A percentile compares a stretch with the other conserved stretches of the same genome.
These are phyloP conservation scores for Solanum etuberosum DNA, from an alignment of 257 asterid genomes.

Conservation along the genomic window DNA sequence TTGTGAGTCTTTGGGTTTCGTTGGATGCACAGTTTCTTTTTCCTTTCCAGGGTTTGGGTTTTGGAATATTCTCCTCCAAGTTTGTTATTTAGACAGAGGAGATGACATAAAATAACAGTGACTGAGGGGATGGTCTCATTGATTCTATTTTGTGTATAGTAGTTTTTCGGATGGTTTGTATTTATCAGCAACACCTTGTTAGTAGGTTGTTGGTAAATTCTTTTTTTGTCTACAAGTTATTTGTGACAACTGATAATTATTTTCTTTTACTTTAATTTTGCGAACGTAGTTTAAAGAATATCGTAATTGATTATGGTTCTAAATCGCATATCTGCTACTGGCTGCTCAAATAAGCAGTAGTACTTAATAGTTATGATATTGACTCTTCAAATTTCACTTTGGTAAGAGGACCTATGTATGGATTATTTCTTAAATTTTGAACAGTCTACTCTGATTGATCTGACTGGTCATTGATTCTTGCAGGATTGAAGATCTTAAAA, in stretches of 20 bases:
- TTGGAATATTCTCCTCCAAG: not conserved
- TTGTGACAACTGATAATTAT: not conserved
- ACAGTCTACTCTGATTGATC: not conserved
- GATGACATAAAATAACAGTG: not conserved
- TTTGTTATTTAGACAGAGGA: not conserved
- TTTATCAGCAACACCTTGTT: not conserved
- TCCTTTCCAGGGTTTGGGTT: not conserved
- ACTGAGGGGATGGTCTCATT: not conserved
- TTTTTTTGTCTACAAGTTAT: not conserved
- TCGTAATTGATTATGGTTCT: not conserved
- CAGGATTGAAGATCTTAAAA: conserved; percentile 82
- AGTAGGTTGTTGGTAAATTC: not conserved
- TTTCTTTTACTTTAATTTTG: not conserved
- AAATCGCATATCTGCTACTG: not conserved
- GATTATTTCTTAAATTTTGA: not conserved
- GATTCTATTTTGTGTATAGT: not conserved
- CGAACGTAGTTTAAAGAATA: not conserved
- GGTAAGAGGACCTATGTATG: not conserved
- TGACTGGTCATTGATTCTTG: conserved; percentile 5
- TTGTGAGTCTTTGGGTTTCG: not conserved
- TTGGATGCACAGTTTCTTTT: not conserved
- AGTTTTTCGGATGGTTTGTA: not conserved
- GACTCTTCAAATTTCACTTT: not conserved
- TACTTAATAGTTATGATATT: not conserved
- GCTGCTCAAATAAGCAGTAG: not conserved